Evolutionary conservation across 106 monocot species (phyloP).

Genomic region (Vanilla planifolia): DNA sequence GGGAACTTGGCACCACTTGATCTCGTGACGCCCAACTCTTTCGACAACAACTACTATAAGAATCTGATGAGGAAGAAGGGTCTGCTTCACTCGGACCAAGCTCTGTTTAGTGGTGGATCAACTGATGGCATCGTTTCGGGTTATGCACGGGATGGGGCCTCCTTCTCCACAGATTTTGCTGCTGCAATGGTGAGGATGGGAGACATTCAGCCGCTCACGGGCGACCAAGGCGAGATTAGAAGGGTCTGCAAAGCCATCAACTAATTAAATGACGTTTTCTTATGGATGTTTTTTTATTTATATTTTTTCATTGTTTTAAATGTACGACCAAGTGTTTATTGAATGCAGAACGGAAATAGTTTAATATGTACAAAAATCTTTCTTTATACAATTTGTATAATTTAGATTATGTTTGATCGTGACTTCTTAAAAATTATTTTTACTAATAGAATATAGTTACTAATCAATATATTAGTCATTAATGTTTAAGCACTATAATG

Average conservation of each 20-base stretch:
- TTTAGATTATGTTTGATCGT: too few relatives aligned
- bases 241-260: conserved; percentile 7
- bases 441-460: too few relatives aligned
- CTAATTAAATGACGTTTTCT: background rate
- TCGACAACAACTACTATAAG: conserved; percentile 27
- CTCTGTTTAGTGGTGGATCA: conserved; percentile 8
- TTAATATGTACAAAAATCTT: too few relatives aligned
- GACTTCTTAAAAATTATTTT: too few relatives aligned
- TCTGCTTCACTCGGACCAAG: conserved; percentile 20
- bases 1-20: conserved; percentile 8
- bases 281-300: background rate
- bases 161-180: background rate
- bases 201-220: conserved; percentile 10
- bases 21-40: conserved; percentile 10
- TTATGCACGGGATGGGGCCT: conserved; percentile 1
- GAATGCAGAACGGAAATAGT: too few relatives aligned
- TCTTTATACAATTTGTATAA: too few relatives aligned
- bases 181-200: conserved; percentile 7
- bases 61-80: conserved; percentile 18
- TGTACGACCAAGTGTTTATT: too few relatives aligned
- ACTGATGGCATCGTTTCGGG: conserved; percentile 15
- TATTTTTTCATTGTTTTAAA: too few relatives aligned
- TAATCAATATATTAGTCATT: too few relatives aligned
- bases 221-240: conserved; percentile 10
- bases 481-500: too few relatives aligned